These are phyloP conservation scores for Corchorus olitorius DNA, from an alignment of 345 rosid genomes.

Conservation along the genomic window DNA sequence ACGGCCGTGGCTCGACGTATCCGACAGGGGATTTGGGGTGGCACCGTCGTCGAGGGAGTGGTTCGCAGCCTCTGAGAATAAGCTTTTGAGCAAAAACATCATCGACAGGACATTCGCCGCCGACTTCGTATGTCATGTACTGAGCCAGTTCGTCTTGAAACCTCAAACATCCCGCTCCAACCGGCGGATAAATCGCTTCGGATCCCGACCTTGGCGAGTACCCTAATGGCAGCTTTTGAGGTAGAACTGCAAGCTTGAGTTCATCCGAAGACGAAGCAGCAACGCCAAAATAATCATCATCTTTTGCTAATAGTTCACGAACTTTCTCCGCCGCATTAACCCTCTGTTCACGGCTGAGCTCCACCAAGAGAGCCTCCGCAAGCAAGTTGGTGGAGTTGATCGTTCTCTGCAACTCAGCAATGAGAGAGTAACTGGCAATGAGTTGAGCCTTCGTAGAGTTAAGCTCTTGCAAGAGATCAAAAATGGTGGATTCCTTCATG, in stretches of 20 bases:
- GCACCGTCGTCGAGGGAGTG: constrained; percentile 55
- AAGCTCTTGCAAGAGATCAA: constrained; percentile 30
- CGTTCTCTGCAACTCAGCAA: constrained; percentile 35
- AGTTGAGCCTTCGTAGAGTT: constrained; percentile 38
- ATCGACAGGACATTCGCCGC: constrained; percentile 50
- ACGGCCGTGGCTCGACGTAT: constrained; percentile 39
- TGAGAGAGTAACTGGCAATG: constrained; percentile 26
- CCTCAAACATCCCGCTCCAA: constrained; percentile 47
- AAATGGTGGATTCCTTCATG: background rate
- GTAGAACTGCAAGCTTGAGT: constrained; percentile 38
- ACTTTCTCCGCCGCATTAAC: background rate
- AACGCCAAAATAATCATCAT: background rate
- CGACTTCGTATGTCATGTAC: constrained; percentile 46
- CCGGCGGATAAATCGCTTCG: constrained; percentile 35
- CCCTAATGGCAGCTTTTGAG: constrained; percentile 50
- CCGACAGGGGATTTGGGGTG: constrained; percentile 36
- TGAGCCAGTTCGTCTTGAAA: constrained; percentile 44
- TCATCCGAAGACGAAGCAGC: constrained; percentile 26
- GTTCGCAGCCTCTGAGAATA: constrained; percentile 54
- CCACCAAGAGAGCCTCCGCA: constrained; percentile 31
- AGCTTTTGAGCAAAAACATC: constrained; percentile 52
- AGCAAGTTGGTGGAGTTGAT: constrained; percentile 46
- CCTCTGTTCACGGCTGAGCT: constrained; percentile 25
- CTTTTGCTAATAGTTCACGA: background rate
- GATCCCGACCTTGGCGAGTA: constrained; percentile 38